Percentiles rank a stretch among this genome's conserved stretches.
Conservation (phyloP, 768 basidiomycete genomes). For the Leccinum boreale region DNA sequence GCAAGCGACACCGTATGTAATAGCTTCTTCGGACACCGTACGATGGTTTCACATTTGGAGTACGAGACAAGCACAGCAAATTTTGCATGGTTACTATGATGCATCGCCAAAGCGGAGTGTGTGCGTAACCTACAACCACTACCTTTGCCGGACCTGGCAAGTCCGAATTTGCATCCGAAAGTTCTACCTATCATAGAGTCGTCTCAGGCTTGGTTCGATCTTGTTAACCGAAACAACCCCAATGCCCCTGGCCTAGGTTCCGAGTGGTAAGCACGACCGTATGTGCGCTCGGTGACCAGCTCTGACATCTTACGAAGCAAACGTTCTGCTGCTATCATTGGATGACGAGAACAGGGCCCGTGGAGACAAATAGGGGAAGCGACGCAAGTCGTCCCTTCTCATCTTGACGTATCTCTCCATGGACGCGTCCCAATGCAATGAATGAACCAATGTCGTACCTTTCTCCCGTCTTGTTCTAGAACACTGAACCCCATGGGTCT, state of each 20-base stretch:
- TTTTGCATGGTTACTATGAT: constrained; percentile 38
- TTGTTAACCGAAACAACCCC: background rate
- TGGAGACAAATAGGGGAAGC: background rate
- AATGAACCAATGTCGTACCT: background rate
- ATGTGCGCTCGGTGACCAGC: background rate
- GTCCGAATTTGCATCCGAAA: too few relatives aligned
- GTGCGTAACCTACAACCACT: background rate
- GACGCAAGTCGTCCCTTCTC: background rate
- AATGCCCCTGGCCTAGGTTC: background rate
- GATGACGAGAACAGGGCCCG: background rate
- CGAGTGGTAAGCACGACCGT: background rate
- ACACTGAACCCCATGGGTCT: background rate
- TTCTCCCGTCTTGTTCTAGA: background rate
- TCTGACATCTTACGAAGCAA: background rate
- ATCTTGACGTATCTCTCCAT: background rate
- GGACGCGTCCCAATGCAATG: background rate
- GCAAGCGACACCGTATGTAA: too few relatives aligned
- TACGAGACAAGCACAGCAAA: background rate
- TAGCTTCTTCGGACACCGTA: background rate
- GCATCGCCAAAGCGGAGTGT: constrained; percentile 28
- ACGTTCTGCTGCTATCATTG: background rate
- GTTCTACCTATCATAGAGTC: background rate
- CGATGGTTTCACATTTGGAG: background rate
- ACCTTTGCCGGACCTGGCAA: background rate
- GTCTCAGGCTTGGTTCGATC: background rate